A percentile compares a stretch with the other conserved stretches of the same genome.
These are phyloP conservation scores for Tolypocladium pustulatum DNA, from an alignment of 2,329 filamentous ascomycete genomes.

Conservation along the genomic window DNA sequence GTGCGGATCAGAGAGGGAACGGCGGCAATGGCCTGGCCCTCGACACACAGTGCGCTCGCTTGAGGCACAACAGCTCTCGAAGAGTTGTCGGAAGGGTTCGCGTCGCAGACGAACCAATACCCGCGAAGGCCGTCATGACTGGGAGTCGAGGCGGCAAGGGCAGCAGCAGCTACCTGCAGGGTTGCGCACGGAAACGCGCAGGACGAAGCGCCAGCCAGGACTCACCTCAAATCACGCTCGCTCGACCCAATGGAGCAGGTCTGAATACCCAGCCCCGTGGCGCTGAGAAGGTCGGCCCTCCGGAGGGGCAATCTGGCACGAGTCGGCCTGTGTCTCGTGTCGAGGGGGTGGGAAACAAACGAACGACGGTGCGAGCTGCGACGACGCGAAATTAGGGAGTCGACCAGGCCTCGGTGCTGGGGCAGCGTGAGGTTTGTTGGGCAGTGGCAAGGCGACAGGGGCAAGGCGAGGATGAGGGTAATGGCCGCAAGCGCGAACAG, in stretches of 20 bases:
- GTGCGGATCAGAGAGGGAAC: background rate
- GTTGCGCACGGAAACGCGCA: background rate
- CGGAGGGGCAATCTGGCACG: slow-evolving; percentile 9
- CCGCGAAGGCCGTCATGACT: background rate
- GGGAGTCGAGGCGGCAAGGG: background rate
- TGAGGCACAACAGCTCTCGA: background rate
- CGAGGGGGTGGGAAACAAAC: background rate
- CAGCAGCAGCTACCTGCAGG: background rate
- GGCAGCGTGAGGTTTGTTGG: slow-evolving; percentile 1
- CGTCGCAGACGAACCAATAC: background rate
- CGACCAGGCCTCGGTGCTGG: background rate
- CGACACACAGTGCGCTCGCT: background rate
- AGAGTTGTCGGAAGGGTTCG: background rate
- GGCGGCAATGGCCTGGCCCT: background rate
- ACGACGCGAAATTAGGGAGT: slow-evolving; percentile 6
- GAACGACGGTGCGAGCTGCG: slow-evolving; percentile 1
- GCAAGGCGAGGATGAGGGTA: slow-evolving; percentile 1
- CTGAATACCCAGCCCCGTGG: slow-evolving; percentile 14
- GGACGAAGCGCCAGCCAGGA: background rate
- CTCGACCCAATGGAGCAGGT: slow-evolving; percentile 11
- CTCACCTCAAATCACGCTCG: slow-evolving; percentile 14
- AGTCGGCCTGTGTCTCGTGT: background rate
- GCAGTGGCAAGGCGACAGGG: slow-evolving; percentile 1
- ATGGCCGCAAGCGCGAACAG: slow-evolving; percentile 5
- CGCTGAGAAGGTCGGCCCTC: slow-evolving; percentile 14